These are phyloP conservation scores for Mycena alexandri DNA, from an alignment of 768 basidiomycete genomes.

Conservation along the genomic window DNA sequence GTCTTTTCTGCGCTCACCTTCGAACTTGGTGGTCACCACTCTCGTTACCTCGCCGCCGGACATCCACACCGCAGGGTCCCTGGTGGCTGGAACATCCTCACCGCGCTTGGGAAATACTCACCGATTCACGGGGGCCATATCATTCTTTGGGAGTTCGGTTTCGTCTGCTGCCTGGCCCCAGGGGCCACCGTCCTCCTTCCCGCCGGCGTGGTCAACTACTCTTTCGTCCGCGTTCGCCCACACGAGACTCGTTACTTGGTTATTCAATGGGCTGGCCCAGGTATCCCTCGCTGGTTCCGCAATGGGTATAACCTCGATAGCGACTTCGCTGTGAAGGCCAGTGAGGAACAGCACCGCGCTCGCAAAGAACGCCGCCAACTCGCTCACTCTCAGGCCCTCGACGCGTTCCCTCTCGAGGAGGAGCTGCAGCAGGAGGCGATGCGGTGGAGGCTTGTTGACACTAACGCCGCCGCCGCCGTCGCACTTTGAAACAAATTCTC, in stretches of 20 bases:
- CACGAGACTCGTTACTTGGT: background rate
- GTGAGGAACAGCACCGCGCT: background rate
- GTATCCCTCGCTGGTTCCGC: background rate
- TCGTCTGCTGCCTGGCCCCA: background rate
- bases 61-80: background rate
- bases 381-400: too few species aligned
- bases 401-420: too few species aligned
- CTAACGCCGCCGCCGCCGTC: background rate
- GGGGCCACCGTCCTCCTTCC: slow-evolving; percentile 9
- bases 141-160: slow-evolving; percentile 10
- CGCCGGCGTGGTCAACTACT: slow-evolving; percentile 5
- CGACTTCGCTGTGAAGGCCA: background rate
- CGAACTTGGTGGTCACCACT: slow-evolving; percentile 12
- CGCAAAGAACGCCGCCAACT: background rate
- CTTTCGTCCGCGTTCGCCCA: slow-evolving; percentile 2
- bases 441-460: too few species aligned
- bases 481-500: background rate
- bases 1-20: slow-evolving; percentile 12
- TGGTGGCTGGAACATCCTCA: slow-evolving; percentile 2
- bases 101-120: slow-evolving; percentile 1
- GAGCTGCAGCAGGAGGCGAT: too few species aligned
- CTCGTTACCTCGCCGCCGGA: background rate
- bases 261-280: background rate
- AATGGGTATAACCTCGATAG: background rate
- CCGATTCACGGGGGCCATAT: background rate